These are phyloP conservation scores for Lactarius vividus DNA, from an alignment of 768 basidiomycete species.

Conservation along the genomic window DNA sequence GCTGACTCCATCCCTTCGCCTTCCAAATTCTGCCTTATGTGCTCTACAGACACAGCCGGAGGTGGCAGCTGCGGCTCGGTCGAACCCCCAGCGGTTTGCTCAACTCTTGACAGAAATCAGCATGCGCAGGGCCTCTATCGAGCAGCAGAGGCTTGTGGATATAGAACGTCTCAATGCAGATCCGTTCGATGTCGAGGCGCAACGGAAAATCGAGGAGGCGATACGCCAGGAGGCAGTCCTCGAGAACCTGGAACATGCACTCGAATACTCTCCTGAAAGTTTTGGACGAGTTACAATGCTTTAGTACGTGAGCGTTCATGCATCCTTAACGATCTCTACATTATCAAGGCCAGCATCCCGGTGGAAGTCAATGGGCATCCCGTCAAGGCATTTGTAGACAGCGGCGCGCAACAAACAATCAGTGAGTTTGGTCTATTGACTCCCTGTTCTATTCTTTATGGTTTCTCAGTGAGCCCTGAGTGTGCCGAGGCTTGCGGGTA, in stretches of 20 bases:
- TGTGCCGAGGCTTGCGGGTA: constrained; percentile 90
- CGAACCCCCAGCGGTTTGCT: constrained; percentile 71
- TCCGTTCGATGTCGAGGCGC: constrained; percentile 90
- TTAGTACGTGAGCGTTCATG: constrained; percentile 57
- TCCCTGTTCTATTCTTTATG: constrained; percentile 14
- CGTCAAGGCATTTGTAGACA: constrained; percentile 97
- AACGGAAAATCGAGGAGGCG: constrained; percentile 88
- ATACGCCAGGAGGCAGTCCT: constrained; percentile 86
- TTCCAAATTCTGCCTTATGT: background rate
- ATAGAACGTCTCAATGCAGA: constrained; percentile 74
- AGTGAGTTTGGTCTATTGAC: constrained; percentile 50
- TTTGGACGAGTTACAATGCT: constrained; percentile 97
- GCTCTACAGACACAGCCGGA: constrained; percentile 71
- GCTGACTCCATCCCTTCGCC: background rate
- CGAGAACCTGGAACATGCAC: constrained; percentile 91
- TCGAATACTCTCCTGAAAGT: constrained; percentile 89
- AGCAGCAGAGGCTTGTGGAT: constrained; percentile 49
- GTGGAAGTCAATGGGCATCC: constrained; percentile 90
- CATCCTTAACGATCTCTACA: constrained; percentile 7
- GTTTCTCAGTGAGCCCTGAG: constrained; percentile 75
- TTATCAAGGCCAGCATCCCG: constrained; percentile 55
- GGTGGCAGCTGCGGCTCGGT: constrained; percentile 65
- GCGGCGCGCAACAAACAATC: constrained; percentile 95
- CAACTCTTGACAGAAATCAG: constrained; percentile 63
- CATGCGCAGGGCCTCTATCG: constrained; percentile 55